A percentile compares a stretch with the other conserved stretches of the same genome.
Conservation (phyloP, 1,284 basidiomycete genomes). For the Xerocomus nothofagi region DNA sequence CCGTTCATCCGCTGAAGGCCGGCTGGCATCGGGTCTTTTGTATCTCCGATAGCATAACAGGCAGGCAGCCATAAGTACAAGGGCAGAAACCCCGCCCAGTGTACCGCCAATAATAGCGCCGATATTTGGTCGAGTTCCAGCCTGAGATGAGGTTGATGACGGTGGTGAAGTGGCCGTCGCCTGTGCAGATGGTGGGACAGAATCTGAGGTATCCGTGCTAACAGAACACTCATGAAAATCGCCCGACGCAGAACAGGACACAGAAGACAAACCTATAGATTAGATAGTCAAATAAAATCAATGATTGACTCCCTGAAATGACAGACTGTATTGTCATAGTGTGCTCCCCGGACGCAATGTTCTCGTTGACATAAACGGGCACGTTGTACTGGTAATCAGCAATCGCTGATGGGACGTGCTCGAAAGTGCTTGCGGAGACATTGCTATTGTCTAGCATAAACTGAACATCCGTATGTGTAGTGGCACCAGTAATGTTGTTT, state of each 20-base stretch:
- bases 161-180: not conserved
- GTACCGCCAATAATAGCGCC: constrained; percentile 11
- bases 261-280: constrained; percentile 16
- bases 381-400: constrained; percentile 18
- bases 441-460: constrained; percentile 12
- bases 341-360: constrained; percentile 10
- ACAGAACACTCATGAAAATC: not conserved
- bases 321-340: constrained; percentile 8
- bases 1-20: too few relatives aligned
- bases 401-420: not conserved
- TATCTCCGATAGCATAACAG: constrained; percentile 4
- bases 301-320: not conserved
- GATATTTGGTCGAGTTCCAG: not conserved
- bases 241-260: rapidly evolving
- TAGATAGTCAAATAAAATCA: constrained; percentile 20
- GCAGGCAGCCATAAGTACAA: not conserved
- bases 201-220: constrained; percentile 6
- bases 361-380: constrained; percentile 14
- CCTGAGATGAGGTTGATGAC: not conserved
- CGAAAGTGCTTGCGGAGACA: not conserved
- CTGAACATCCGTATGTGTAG: constrained; percentile 1
- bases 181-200: not conserved
- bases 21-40: not conserved
- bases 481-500: not conserved
- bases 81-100: not conserved